A percentile compares a stretch with the other conserved stretches of the same genome.
Conservation (phyloP, 192 early-diverging fungal genomes). For the Cladochytrium replicatum region DNA sequence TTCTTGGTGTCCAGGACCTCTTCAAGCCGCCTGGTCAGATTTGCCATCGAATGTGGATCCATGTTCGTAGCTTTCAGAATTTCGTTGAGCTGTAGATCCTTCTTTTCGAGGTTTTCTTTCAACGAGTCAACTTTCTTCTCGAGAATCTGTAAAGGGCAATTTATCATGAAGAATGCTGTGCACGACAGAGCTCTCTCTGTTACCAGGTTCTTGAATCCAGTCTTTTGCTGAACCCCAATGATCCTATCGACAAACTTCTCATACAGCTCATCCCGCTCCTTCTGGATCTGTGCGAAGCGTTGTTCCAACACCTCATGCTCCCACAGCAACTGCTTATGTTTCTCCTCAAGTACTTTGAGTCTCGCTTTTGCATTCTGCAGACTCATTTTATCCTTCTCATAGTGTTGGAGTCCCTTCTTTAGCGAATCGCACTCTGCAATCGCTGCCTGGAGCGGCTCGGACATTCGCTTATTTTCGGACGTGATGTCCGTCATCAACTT, state of each 20-base stretch:
- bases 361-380: constrained; percentile 50
- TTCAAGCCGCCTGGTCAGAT: constrained; percentile 43
- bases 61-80: constrained; percentile 51
- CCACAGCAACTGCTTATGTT: constrained; percentile 49
- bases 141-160: constrained; percentile 28
- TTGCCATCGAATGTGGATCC: constrained; percentile 43
- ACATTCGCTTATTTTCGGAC: constrained; percentile 54
- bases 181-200: neutral
- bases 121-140: constrained; percentile 52
- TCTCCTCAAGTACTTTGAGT: constrained; percentile 50
- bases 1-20: constrained; percentile 53
- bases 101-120: constrained; percentile 46
- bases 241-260: constrained; percentile 53
- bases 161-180: neutral
- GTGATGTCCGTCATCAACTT: constrained; percentile 57
- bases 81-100: constrained; percentile 55
- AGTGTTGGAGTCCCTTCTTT: constrained; percentile 44
- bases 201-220: constrained; percentile 57
- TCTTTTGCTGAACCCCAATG: constrained; percentile 57
- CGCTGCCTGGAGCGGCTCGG: constrained; percentile 51
- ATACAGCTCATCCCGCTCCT: constrained; percentile 54
- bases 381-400: constrained; percentile 56
- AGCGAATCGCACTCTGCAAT: constrained; percentile 50
- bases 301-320: constrained; percentile 58
- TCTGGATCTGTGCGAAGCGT: constrained; percentile 49